These are phyloP conservation scores for Fusarium irregulare DNA, from an alignment of 2,329 filamentous ascomycete genomes.

Conservation along the genomic window DNA sequence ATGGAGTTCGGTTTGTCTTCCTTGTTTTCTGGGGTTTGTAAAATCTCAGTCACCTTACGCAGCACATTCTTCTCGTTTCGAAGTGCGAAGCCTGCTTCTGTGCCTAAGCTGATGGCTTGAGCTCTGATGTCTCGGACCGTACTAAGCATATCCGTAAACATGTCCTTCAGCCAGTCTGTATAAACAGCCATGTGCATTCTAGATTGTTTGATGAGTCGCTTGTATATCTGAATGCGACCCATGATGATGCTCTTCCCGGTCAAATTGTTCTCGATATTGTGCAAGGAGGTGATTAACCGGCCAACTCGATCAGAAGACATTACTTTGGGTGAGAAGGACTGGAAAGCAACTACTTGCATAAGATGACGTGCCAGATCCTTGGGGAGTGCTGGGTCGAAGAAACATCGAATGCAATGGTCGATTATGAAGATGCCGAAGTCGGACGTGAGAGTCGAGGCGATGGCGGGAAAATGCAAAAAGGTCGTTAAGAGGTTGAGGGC, in stretches of 20 bases:
- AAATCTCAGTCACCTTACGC: conserved; percentile 73
- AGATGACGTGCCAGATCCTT: conserved; percentile 84
- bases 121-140: conserved; percentile 79
- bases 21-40: conserved; percentile 64
- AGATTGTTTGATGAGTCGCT: conserved; percentile 78
- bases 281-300: conserved; percentile 76
- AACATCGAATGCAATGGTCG: conserved; percentile 80
- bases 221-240: conserved; percentile 82
- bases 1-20: conserved; percentile 53
- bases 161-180: conserved; percentile 82
- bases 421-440: conserved; percentile 85
- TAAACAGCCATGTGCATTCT: conserved; percentile 76
- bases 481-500: conserved; percentile 81
- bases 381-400: conserved; percentile 74
- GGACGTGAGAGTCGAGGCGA: conserved; percentile 75
- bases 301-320: conserved; percentile 79
- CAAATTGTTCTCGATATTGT: conserved; percentile 77
- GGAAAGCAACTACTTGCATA: conserved; percentile 82
- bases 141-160: conserved; percentile 86
- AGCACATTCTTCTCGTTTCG: conserved; percentile 76
- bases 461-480: conserved; percentile 79
- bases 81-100: conserved; percentile 75
- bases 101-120: conserved; percentile 79
- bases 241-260: conserved; percentile 84
- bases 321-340: conserved; percentile 79